phyloP scores from a whole-genome alignment of 2,329 filamentous ascomycete genomes.

The Alternaria burnsii region DNA sequence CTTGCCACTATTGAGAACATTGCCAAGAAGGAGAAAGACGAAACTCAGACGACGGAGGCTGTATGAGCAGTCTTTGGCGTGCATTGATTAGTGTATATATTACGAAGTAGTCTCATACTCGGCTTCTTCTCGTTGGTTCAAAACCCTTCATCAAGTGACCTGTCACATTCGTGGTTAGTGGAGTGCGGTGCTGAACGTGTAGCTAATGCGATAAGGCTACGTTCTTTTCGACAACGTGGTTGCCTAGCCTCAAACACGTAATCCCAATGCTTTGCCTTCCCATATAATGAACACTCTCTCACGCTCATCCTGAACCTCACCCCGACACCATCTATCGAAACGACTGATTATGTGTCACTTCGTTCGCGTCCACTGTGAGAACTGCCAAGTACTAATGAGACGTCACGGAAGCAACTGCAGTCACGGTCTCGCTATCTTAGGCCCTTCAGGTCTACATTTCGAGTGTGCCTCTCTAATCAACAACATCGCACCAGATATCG shows the following conservation, averaged over 20 bases:
- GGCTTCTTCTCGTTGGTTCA: not conserved
- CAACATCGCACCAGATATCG: not conserved
- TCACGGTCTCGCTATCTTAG: not conserved
- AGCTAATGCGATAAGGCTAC: not conserved
- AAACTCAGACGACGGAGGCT: slow-evolving; percentile 12
- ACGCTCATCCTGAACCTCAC: not conserved
- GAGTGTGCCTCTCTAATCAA: not conserved
- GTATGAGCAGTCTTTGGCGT: not conserved
- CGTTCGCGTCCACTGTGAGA: not conserved
- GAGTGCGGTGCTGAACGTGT: not conserved
- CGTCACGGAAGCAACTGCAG: not conserved
- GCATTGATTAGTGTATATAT: not conserved
- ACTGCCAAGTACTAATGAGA: not conserved
- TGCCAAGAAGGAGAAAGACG: slow-evolving; percentile 28
- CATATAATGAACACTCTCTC: not conserved
- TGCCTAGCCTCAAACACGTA: not conserved
- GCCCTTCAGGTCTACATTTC: not conserved
- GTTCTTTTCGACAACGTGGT: not conserved
- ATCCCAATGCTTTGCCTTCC: accelerated
- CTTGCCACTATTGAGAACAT: slow-evolving; percentile 33
- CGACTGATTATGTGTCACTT: not conserved
- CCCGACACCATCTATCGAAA: not conserved
- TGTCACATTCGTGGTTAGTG: not conserved
- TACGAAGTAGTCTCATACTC: not conserved
- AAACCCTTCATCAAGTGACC: not conserved